Evolutionary conservation across 2,329 filamentous ascomycete genomes (phyloP).

Genomic region (Claviceps cyperi): DNA sequence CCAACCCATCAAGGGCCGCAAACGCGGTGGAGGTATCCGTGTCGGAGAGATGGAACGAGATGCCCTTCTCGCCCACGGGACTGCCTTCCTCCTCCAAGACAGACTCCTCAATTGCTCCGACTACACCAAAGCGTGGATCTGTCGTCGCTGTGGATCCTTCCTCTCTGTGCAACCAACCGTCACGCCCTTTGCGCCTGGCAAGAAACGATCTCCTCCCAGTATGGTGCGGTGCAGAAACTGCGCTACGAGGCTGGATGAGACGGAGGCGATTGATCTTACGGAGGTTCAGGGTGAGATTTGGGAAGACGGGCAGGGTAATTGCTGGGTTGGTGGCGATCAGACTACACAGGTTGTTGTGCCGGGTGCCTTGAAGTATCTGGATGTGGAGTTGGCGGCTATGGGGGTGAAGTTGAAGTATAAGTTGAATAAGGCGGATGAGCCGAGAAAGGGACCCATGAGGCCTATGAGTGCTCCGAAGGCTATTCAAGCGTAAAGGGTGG

Average conservation of each 20-base stretch:
- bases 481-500: constrained; percentile 2
- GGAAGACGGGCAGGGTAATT: constrained; percentile 78
- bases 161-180: constrained; percentile 73
- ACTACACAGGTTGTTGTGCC: constrained; percentile 87
- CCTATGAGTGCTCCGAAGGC: constrained; percentile 18
- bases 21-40: constrained; percentile 94
- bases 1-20: constrained; percentile 92
- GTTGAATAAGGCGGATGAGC: constrained; percentile 49
- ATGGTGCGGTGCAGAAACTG: constrained; percentile 70
- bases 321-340: constrained; percentile 79
- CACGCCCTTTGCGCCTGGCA: constrained; percentile 43
- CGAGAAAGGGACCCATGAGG: constrained; percentile 36
- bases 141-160: constrained; percentile 79
- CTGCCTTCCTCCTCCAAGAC: constrained; percentile 88
- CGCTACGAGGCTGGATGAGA: constrained; percentile 45
- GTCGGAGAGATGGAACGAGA: constrained; percentile 99
- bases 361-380: constrained; percentile 80
- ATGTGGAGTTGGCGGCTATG: constrained; percentile 94
- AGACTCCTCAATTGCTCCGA: constrained; percentile 95
- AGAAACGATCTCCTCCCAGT: constrained; percentile 50
- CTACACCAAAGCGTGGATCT: constrained; percentile 80
- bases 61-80: constrained; percentile 84
- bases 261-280: constrained; percentile 40
- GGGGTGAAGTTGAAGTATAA: constrained; percentile 84
- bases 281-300: constrained; percentile 61